Conservation (phyloP, 805 yeast species). For the Debaryomyces prosopidis region DNA sequence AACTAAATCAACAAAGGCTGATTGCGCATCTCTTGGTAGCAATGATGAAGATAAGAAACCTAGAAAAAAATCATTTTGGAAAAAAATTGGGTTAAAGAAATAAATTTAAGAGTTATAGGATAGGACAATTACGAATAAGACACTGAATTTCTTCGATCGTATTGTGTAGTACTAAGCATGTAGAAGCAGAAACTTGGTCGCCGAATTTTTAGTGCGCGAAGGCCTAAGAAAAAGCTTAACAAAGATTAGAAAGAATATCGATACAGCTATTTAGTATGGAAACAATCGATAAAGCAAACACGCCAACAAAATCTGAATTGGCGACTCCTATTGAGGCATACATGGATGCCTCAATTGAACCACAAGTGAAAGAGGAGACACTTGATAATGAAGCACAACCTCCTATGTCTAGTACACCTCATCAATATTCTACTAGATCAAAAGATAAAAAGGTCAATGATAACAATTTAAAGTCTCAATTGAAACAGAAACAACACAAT, state of each 20-base stretch:
- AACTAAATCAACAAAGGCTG: slow-evolving; percentile 2
- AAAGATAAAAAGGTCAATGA: slow-evolving; percentile 21
- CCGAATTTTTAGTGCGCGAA: too few species aligned
- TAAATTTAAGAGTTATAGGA: background rate
- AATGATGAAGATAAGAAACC: slow-evolving; percentile 2
- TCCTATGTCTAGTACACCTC: slow-evolving; percentile 7
- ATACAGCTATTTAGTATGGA: too few species aligned
- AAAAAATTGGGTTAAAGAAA: slow-evolving; percentile 23
- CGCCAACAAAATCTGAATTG: too few species aligned
- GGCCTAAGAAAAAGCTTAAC: too few species aligned
- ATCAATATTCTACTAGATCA: slow-evolving; percentile 25
- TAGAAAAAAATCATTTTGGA: slow-evolving; percentile 19
- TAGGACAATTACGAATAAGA: background rate
- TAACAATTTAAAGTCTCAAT: slow-evolving; percentile 13
- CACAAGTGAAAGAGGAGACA: slow-evolving; percentile 15
- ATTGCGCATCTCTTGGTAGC: background rate
- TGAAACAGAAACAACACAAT: slow-evolving; percentile 27
- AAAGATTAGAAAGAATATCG: too few species aligned
- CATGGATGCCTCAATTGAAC: slow-evolving; percentile 16
- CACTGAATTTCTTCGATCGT: too few species aligned
- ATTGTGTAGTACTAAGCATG: too few species aligned
- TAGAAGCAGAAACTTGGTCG: too few species aligned
- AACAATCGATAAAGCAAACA: too few species aligned
- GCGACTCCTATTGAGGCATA: background rate
- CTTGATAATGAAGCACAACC: background rate